These are phyloP conservation scores for Catunica adiposa DNA, from an alignment of 2,329 filamentous ascomycete species.

Conservation along the genomic window DNA sequence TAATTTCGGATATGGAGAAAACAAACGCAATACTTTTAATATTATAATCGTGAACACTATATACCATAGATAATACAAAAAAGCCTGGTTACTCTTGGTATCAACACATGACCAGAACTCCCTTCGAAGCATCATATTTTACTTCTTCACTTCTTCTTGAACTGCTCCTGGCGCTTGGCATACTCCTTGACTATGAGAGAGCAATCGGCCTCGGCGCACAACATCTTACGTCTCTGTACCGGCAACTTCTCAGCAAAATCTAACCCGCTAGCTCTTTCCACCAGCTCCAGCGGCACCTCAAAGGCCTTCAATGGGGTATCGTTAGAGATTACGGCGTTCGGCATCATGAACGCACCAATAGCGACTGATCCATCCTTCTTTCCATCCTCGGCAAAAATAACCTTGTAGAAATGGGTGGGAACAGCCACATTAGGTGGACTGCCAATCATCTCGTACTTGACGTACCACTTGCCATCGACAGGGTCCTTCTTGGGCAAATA, in stretches of 20 bases:
- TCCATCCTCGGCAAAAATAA: conserved; percentile 88
- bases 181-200: conserved; percentile 71
- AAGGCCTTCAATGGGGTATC: conserved; percentile 78
- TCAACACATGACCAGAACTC: background rate
- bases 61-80: too few species aligned
- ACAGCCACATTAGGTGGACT: conserved; percentile 86
- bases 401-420: conserved; percentile 98
- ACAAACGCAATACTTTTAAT: background rate
- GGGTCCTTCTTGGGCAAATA: conserved; percentile 72
- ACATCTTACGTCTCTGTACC: conserved; percentile 50
- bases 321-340: conserved; percentile 79
- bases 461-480: conserved; percentile 82
- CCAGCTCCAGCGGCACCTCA: conserved; percentile 81
- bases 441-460: conserved; percentile 90
- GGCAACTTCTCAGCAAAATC: conserved; percentile 79
- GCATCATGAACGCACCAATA: conserved; percentile 84
- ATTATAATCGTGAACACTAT: too few species aligned
- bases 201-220: conserved; percentile 80
- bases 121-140: background rate
- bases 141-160: conserved; percentile 24
- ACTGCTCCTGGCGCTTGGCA: conserved; percentile 26
- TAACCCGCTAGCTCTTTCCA: conserved; percentile 81
- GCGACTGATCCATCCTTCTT: conserved; percentile 55
- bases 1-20: too few species aligned
- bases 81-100: background rate